Evolutionary conservation across 495 filamentous ascomycete species (phyloP).

Genomic region (Apiosordaria backusii): DNA sequence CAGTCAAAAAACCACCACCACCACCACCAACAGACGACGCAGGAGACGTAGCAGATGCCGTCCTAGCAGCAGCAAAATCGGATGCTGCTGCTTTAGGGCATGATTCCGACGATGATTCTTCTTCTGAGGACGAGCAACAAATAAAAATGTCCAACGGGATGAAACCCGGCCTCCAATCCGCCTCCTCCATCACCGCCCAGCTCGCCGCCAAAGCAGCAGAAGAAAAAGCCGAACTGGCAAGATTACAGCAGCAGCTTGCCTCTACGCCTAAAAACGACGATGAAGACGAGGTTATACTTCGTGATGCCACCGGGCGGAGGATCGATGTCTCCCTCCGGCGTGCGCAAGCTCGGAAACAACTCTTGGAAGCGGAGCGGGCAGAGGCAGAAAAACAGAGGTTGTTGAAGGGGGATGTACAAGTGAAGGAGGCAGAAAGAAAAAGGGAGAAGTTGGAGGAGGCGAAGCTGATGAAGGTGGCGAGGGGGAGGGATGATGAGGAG

Average conservation of each 20-base stretch:
- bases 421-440: constrained; percentile 55
- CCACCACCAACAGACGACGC: too few relatives aligned
- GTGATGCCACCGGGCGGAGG: constrained; percentile 86
- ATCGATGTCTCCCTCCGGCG: constrained; percentile 88
- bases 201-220: constrained; percentile 52
- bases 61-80: constrained; percentile 69
- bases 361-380: constrained; percentile 65
- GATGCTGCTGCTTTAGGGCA: constrained; percentile 55
- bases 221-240: constrained; percentile 40
- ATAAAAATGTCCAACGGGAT: constrained; percentile 78
- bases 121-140: background rate
- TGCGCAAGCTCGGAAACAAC: constrained; percentile 72
- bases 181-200: constrained; percentile 71
- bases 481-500: constrained; percentile 73
- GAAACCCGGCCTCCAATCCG: constrained; percentile 80
- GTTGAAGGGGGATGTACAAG: constrained; percentile 74
- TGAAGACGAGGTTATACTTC: constrained; percentile 79
- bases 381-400: constrained; percentile 59
- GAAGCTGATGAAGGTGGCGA: constrained; percentile 71
- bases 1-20: background rate
- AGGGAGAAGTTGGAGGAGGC: constrained; percentile 68
- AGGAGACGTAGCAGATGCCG: constrained; percentile 69
- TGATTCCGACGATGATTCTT: constrained; percentile 26
- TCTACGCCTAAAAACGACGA: too few relatives aligned
- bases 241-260: too few relatives aligned